phyloP scores from a whole-genome alignment of 2,329 filamentous ascomycete genomes.

The Colletotrichum sojae region DNA sequence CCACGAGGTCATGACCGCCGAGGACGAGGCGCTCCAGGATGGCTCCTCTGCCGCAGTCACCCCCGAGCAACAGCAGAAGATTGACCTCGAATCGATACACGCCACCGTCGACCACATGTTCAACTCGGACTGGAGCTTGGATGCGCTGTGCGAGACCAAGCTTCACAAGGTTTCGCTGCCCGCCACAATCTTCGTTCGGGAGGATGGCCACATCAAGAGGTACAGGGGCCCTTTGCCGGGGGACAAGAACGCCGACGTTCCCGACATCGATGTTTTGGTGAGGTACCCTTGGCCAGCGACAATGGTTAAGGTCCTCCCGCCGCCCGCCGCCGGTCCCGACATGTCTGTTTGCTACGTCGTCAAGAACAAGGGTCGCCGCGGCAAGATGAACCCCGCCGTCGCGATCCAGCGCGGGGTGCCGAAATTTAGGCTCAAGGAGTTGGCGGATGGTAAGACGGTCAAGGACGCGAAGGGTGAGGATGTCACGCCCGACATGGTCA shows the following conservation, averaged over 20 bases:
- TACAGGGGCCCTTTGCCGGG: constrained; percentile 80
- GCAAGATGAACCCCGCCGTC: constrained; percentile 80
- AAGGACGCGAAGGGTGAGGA: constrained; percentile 73
- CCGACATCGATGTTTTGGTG: constrained; percentile 79
- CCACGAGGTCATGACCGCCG: constrained; percentile 42
- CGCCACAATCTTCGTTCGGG: constrained; percentile 77
- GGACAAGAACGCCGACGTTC: constrained; percentile 57
- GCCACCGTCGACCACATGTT: constrained; percentile 50
- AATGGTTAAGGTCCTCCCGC: constrained; percentile 74
- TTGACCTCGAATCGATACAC: constrained; percentile 41
- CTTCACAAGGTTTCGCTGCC: constrained; percentile 78
- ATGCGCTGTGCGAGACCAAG: constrained; percentile 76
- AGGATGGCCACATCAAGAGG: constrained; percentile 74
- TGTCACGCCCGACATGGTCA: constrained; percentile 89
- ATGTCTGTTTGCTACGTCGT: constrained; percentile 90
- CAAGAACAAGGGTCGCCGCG: constrained; percentile 81
- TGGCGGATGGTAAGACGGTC: constrained; percentile 77
- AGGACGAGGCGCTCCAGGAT: constrained; percentile 4
- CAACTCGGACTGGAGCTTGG: constrained; percentile 72
- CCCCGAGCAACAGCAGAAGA: constrained; percentile 45
- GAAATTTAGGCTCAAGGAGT: constrained; percentile 64
- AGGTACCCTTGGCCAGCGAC: constrained; percentile 86
- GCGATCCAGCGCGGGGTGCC: constrained; percentile 77
- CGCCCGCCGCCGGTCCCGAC: constrained; percentile 71
- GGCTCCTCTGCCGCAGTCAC: constrained; percentile 13